Evolutionary conservation across 305 asterid species (phyloP), one percentile per base, ranked within the genome.

Genomic region (Stenogyne calaminthoides): DNA sequence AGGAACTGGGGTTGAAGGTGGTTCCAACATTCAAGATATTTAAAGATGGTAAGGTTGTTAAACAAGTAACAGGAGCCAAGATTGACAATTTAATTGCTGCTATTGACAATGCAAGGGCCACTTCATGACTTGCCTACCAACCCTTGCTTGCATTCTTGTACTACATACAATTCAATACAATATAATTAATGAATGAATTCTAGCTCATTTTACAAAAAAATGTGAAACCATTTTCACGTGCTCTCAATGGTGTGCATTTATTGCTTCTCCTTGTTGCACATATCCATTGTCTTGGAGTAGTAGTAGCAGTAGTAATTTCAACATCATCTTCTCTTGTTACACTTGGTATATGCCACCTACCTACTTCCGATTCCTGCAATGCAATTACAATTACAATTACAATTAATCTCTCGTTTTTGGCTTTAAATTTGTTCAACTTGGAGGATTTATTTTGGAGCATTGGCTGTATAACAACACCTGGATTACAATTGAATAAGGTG

Each of bases 1-100:
- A 86, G 84, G 97, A 92, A 80, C 87, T 92, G 1, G 96, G 98
- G 62, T 81, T 90, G 58, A 89, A 78, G 77, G 98, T 90, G 77
- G 97, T 92, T 82, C 98, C 98, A 0, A 92, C 98, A 29, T 92
- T 92, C 87, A 92, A 92, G 90, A 82, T 92, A 78, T 80, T 92
- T 39, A 92, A 86, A 82, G 81, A 77, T 55, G 68, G 81, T 67
- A 87, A 85, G 78, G 58, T 92, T 52, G 87, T 87, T 19, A 89
- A 90, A 77, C 97, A 92, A 83, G 89, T 92, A 3, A 90, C 91
- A 0, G 98, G 98, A 64, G 97, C 97, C 81, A 92, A 92, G 78
- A 76, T 77, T 29, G 95, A 90, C 18, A 88, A 85, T 69, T 78
- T 92, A 79, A 83, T 88, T 55, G 83, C 76, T 39, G 97, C 96